Evolutionary conservation across 805 yeast genomes (phyloP), one percentile per base, ranked within the genome.

Genomic region (Maudiozyma barnettii): DNA sequence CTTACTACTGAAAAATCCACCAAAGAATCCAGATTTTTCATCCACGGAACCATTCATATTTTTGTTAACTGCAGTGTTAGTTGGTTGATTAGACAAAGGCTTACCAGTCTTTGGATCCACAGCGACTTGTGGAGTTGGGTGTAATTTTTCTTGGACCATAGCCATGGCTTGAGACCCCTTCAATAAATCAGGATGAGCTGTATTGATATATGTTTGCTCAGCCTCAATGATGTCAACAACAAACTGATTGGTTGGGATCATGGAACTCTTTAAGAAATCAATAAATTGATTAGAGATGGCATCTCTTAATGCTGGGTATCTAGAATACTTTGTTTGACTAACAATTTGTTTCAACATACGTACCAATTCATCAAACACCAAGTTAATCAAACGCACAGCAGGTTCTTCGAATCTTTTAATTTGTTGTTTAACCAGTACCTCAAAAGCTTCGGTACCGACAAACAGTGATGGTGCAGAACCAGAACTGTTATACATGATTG

Each of bases 371-470:
- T 91, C 99, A 66, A 87, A 93, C 47, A 91, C 85, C 58, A 91
- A 77, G 51, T 84, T 80, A 51, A 90, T 89, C 72, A 97, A 87
- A 59, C 95, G 81, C 50, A 86, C 58, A 3, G 93, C 72, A 12
- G 99, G 99, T 59, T 91, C 97, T 69, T 90, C 96, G 71, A 93
- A 88, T 67, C 98, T 80, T 58, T 76, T 81, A 55, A 91, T 90
- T 69, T 88, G 96, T 64, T 88, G 95, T 67, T 87, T 89, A 42
- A 91, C 97, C 52, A 90, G 77, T 18, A 90, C 95, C 66, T 93
- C 99, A 66, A 91, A 91, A 0, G 97, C 97, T 59, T 88, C 93
- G 9, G 98, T 91, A 21, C 98, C 98, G 51, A 91, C 98, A 70
- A 91, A 91, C 59, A 91, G 73, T 5, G 96, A 86, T 13, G 99